Conservation (phyloP, 2,329 filamentous ascomycete species). For the Cadophora gregata region DNA sequence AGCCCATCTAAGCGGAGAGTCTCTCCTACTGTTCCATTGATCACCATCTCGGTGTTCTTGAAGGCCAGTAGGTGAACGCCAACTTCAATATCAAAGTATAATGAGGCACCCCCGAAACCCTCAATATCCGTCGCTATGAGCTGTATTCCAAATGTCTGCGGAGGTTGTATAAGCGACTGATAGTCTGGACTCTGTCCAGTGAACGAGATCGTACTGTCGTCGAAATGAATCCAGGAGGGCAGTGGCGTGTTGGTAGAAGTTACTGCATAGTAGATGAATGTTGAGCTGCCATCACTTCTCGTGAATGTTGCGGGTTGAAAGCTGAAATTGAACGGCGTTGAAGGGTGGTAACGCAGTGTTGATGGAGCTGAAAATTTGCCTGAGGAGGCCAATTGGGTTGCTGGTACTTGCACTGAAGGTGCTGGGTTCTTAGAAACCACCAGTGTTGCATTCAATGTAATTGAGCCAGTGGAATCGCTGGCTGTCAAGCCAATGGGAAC, state of each 20-base stretch:
- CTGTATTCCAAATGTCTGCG: constrained; percentile 74
- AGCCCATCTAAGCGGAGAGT: constrained; percentile 60
- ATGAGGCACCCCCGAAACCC: constrained; percentile 73
- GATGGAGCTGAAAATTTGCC: constrained; percentile 66
- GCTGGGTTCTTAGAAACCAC: constrained; percentile 66
- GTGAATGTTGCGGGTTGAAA: constrained; percentile 68
- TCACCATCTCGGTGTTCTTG: constrained; percentile 58
- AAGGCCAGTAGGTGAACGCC: constrained; percentile 73
- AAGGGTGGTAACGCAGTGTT: constrained; percentile 61
- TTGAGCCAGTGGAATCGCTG: constrained; percentile 67
- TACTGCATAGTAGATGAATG: constrained; percentile 76
- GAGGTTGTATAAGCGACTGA: constrained; percentile 66
- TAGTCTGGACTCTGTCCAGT: constrained; percentile 72
- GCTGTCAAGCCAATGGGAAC: constrained; percentile 68
- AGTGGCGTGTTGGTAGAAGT: constrained; percentile 80
- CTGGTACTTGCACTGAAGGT: constrained; percentile 61
- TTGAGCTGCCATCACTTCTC: constrained; percentile 48
- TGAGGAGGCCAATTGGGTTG: constrained; percentile 61
- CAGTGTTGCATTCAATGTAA: constrained; percentile 70
- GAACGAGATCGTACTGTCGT: constrained; percentile 67
- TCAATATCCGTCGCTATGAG: constrained; percentile 79
- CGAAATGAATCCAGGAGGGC: constrained; percentile 84
- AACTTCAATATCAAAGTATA: constrained; percentile 74
- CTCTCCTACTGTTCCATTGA: constrained; percentile 62
- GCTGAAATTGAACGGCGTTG: constrained; percentile 57